These are phyloP conservation scores for Thelephora ganbajun DNA, from an alignment of 768 basidiomycete species.

Conservation along the genomic window DNA sequence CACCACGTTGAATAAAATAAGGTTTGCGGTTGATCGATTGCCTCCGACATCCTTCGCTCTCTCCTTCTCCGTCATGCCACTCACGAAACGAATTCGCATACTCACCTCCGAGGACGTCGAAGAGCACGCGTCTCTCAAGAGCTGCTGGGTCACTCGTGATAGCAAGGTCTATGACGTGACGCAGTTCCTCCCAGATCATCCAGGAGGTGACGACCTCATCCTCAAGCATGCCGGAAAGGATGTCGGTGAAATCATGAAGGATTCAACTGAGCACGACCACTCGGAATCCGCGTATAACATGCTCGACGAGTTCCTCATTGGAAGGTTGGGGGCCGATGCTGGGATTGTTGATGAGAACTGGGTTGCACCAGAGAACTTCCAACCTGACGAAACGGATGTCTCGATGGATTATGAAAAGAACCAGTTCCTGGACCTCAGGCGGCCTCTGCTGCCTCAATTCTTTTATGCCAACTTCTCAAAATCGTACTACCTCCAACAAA, in stretches of 20 bases:
- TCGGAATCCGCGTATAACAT: slow-evolving; percentile 86
- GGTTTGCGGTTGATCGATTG: background rate
- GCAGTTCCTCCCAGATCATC: slow-evolving; percentile 73
- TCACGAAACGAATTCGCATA: slow-evolving; percentile 49
- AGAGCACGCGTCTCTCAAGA: slow-evolving; percentile 39
- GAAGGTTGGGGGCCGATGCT: slow-evolving; percentile 64
- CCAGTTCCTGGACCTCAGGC: slow-evolving; percentile 80
- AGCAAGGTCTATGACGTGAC: slow-evolving; percentile 90
- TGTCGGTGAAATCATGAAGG: slow-evolving; percentile 68
- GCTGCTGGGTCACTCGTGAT: slow-evolving; percentile 72
- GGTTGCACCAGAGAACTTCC: slow-evolving; percentile 81
- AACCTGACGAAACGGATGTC: slow-evolving; percentile 80
- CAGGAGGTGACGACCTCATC: slow-evolving; percentile 89
- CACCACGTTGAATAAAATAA: too few relatives aligned
- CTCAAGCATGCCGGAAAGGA: slow-evolving; percentile 75
- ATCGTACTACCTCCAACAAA: slow-evolving; percentile 89
- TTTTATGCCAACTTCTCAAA: slow-evolving; percentile 88
- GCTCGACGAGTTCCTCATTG: slow-evolving; percentile 78
- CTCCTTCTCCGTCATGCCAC: slow-evolving; percentile 29
- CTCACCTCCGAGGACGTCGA: slow-evolving; percentile 65
- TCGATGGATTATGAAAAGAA: slow-evolving; percentile 76
- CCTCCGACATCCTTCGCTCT: slow-evolving; percentile 3
- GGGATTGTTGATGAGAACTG: slow-evolving; percentile 77
- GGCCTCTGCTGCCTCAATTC: slow-evolving; percentile 76
- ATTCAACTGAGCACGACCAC: slow-evolving; percentile 73